These are phyloP conservation scores for Psophocarpus tetragonolobus DNA, from an alignment of 306 rosid genomes.

Conservation along the genomic window DNA sequence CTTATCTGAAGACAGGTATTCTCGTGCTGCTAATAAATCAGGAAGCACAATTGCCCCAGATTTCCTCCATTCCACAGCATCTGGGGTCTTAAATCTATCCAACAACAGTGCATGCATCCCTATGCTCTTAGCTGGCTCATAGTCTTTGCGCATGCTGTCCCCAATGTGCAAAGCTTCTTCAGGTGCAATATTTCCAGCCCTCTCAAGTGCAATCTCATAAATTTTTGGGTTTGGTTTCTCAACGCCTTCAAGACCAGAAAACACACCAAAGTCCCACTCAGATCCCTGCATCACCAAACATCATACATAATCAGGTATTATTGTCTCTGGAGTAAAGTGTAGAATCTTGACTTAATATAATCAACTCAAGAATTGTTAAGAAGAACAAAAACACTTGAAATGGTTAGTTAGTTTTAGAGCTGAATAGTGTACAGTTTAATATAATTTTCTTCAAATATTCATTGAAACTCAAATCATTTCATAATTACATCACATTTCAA, in stretches of 20 bases:
- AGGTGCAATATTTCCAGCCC: constrained; percentile 72
- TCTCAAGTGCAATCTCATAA: constrained; percentile 77
- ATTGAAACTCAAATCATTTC: background rate
- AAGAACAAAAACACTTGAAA: background rate
- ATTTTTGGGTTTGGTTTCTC: constrained; percentile 89
- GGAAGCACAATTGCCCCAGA: constrained; percentile 81
- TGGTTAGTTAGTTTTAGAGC: background rate
- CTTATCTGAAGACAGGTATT: constrained; percentile 66
- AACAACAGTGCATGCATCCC: constrained; percentile 84
- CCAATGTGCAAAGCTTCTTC: constrained; percentile 80
- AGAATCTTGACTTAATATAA: background rate
- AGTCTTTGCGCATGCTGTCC: constrained; percentile 94
- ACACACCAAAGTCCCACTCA: constrained; percentile 97
- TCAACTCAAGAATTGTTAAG: background rate
- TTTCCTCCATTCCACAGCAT: constrained; percentile 78
- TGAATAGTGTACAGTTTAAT: background rate
- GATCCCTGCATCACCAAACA: constrained; percentile 65
- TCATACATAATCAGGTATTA: constrained; percentile 12
- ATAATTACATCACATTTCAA: background rate
- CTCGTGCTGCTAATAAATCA: constrained; percentile 57
- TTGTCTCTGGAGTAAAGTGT: background rate
- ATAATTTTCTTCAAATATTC: too few relatives aligned
- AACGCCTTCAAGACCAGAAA: constrained; percentile 90
- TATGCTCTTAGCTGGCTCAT: constrained; percentile 80
- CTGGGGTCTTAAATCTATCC: constrained; percentile 90